These are phyloP conservation scores for Candida sakaeoensis DNA, from an alignment of 805 yeast species.

Conservation along the genomic window DNA sequence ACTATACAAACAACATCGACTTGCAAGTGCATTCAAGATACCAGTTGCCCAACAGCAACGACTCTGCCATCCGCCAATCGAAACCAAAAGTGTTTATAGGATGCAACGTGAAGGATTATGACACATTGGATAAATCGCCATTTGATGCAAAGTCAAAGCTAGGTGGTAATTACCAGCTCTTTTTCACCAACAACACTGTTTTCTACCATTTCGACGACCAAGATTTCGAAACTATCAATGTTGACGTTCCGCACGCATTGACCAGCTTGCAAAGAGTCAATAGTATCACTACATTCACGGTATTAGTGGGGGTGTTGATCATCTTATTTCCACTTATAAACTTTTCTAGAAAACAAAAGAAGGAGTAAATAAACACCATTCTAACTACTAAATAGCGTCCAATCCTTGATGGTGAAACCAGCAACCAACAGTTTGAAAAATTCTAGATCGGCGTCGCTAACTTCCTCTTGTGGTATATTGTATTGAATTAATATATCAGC, in stretches of 20 bases:
- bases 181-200: slow-evolving; percentile 38
- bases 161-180: slow-evolving; percentile 30
- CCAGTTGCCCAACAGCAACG: slow-evolving; percentile 29
- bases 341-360: slow-evolving; percentile 5
- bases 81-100: slow-evolving; percentile 34
- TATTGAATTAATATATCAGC: slow-evolving; percentile 63
- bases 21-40: slow-evolving; percentile 39
- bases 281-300: slow-evolving; percentile 9
- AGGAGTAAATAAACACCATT: neutral
- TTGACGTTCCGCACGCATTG: slow-evolving; percentile 10
- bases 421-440: slow-evolving; percentile 26
- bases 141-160: slow-evolving; percentile 23
- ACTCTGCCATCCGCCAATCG: slow-evolving; percentile 9
- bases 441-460: slow-evolving; percentile 14
- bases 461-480: slow-evolving; percentile 46
- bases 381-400: slow-evolving; percentile 41
- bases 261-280: slow-evolving; percentile 10
- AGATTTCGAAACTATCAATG: neutral
- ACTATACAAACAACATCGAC: slow-evolving; percentile 13
- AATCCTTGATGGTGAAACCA: slow-evolving; percentile 38
- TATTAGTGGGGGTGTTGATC: slow-evolving; percentile 9
- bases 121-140: slow-evolving; percentile 32
- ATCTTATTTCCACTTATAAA: slow-evolving; percentile 6
- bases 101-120: slow-evolving; percentile 28
- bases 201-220: slow-evolving; percentile 30